These are phyloP conservation scores for Pseudoneurospora amorphoporcata DNA, from an alignment of 495 filamentous ascomycete species.

Conservation along the genomic window DNA sequence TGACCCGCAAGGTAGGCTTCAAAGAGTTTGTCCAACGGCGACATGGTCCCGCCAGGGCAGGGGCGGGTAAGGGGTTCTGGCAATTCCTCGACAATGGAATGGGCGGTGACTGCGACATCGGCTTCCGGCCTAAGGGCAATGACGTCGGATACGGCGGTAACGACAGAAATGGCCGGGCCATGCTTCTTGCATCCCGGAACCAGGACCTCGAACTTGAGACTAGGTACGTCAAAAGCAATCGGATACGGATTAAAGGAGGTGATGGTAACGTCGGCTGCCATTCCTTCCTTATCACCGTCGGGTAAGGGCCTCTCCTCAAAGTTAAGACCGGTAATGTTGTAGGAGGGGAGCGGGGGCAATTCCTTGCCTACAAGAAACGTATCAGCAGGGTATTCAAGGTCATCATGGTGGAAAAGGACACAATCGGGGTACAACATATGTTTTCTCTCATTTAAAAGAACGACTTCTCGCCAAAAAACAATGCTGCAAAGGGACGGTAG, in stretches of 20 bases:
- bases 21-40: conserved; percentile 78
- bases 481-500: conserved; percentile 43
- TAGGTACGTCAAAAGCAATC: conserved; percentile 59
- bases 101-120: conserved; percentile 55
- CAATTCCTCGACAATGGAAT: conserved; percentile 57
- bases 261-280: conserved; percentile 68
- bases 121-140: conserved; percentile 54
- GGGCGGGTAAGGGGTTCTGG: conserved; percentile 55
- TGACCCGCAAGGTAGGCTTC: conserved; percentile 71
- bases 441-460: conserved; percentile 21
- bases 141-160: conserved; percentile 57
- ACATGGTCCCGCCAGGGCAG: conserved; percentile 66
- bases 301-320: conserved; percentile 54
- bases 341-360: conserved; percentile 64
- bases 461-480: conserved; percentile 42
- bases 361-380: conserved; percentile 39
- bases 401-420: neutral
- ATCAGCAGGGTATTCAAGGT: conserved; percentile 20
- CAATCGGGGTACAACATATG: neutral
- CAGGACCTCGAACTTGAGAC: conserved; percentile 72
- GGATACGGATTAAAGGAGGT: conserved; percentile 62
- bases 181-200: conserved; percentile 68
- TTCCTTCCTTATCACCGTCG: conserved; percentile 41
- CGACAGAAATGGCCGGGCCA: conserved; percentile 52
- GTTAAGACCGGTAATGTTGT: conserved; percentile 66